Evolutionary conservation across 2,329 filamentous ascomycete genomes (phyloP).

Genomic region (Geosmithia morbida): DNA sequence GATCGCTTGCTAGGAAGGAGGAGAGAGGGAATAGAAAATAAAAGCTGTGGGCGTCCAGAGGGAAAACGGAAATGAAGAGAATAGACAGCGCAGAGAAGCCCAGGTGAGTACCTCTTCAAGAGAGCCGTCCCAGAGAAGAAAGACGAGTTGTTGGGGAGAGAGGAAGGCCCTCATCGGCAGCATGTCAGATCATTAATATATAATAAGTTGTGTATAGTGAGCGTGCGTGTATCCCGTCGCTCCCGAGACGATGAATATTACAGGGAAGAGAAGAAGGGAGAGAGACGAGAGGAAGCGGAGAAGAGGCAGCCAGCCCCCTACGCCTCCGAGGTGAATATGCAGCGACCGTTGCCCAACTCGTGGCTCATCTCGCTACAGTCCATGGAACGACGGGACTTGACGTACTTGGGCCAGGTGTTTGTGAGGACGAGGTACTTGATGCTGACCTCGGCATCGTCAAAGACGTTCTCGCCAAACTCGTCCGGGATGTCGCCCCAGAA

Average conservation of each 20-base stretch:
- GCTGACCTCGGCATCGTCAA: conserved; percentile 42
- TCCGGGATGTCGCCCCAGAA: conserved; percentile 29
- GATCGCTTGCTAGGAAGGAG: no score
- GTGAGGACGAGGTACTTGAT: conserved; percentile 55
- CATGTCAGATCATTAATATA: neutral
- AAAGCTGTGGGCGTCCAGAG: no score
- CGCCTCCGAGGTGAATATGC: neutral
- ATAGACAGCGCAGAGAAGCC: no score
- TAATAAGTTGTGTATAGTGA: neutral
- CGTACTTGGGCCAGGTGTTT: conserved; percentile 52
- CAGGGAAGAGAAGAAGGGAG: neutral
- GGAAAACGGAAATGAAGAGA: no score
- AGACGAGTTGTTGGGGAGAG: neutral
- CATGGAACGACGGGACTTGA: conserved; percentile 18
- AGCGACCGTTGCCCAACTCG: neutral
- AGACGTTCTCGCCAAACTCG: conserved; percentile 34
- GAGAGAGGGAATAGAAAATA: no score
- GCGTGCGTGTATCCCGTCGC: neutral
- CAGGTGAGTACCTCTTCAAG: no score
- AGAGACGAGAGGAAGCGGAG: neutral
- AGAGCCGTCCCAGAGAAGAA: neutral
- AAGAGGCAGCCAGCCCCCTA: neutral
- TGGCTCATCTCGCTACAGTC: conserved; percentile 4
- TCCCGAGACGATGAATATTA: neutral
- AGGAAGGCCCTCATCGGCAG: neutral